These are phyloP conservation scores for Cryptosporidium canis DNA, from an alignment of 169 alveolate species.

Conservation along the genomic window DNA sequence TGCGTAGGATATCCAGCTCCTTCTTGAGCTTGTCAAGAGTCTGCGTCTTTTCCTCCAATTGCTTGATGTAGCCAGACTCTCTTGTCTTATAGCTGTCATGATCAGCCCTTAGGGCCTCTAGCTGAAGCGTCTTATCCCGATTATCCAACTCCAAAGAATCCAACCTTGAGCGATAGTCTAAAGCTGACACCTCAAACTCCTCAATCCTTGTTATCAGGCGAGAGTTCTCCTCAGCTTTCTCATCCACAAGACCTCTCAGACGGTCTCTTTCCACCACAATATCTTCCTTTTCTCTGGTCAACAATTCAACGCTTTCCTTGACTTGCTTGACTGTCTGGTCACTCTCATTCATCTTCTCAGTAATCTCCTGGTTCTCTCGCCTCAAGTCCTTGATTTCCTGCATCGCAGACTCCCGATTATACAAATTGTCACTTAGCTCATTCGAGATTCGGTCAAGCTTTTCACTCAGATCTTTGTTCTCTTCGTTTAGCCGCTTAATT, in stretches of 20 bases:
- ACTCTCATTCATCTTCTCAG: not conserved
- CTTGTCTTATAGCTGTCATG: not conserved
- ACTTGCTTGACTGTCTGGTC: not conserved
- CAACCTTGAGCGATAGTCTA: not conserved
- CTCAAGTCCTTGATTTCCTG: not conserved
- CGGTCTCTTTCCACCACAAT: not conserved
- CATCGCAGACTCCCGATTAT: not conserved
- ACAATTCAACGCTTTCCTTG: not conserved
- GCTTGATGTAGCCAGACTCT: constrained; percentile 4
- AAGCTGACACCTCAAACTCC: constrained; percentile 5
- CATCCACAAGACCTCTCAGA: not conserved
- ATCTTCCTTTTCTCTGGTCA: not conserved
- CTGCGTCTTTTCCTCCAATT: constrained; percentile 14
- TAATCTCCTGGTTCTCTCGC: not conserved
- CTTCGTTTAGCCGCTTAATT: not conserved
- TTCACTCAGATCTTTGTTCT: not conserved
- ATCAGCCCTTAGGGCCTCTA: not conserved
- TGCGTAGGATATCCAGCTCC: constrained; percentile 5
- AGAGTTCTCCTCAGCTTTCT: not conserved
- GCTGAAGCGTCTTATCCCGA: not conserved
- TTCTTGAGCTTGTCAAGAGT: constrained; percentile 14
- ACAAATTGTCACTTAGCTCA: not conserved
- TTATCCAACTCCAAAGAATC: constrained; percentile 13
- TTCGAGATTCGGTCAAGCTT: not conserved
- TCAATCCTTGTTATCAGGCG: not conserved